These are phyloP conservation scores for Aspergillus pseudotamarii DNA, from an alignment of 2,329 filamentous ascomycete genomes.

Conservation along the genomic window DNA sequence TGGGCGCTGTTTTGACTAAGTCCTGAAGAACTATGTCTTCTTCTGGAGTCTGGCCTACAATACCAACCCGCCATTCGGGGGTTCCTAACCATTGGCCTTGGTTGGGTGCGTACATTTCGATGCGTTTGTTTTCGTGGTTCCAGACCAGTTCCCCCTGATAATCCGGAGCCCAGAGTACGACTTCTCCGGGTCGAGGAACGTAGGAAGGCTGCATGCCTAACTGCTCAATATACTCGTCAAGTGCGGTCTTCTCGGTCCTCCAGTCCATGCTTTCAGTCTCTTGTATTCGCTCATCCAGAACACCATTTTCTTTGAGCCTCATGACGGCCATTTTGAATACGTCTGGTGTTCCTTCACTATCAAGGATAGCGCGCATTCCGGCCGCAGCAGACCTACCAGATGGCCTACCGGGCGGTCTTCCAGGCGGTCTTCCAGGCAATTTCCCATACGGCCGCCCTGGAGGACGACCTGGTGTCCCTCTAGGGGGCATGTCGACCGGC, in stretches of 20 bases:
- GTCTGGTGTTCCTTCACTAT: slow-evolving; percentile 59
- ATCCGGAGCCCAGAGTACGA: slow-evolving; percentile 56
- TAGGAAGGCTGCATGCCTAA: slow-evolving; percentile 52
- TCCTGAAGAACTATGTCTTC: slow-evolving; percentile 50
- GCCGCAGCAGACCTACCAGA: slow-evolving; percentile 14
- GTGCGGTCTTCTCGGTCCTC: slow-evolving; percentile 51
- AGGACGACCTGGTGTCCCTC: neutral
- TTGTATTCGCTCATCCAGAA: slow-evolving; percentile 49
- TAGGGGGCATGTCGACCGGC: neutral
- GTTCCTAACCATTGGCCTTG: slow-evolving; percentile 36
- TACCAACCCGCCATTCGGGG: slow-evolving; percentile 60
- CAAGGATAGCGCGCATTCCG: slow-evolving; percentile 24
- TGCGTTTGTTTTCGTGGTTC: slow-evolving; percentile 31
- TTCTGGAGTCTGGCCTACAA: slow-evolving; percentile 56
- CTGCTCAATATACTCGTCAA: slow-evolving; percentile 47
- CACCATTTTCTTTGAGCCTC: slow-evolving; percentile 46
- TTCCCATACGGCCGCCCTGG: slow-evolving; percentile 7
- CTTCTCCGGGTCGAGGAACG: slow-evolving; percentile 58
- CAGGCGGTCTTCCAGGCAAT: slow-evolving; percentile 4
- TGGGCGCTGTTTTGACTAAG: slow-evolving; percentile 43
- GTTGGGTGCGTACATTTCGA: slow-evolving; percentile 38
- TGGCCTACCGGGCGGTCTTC: slow-evolving; percentile 17
- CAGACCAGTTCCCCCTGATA: slow-evolving; percentile 42
- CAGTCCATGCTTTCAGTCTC: slow-evolving; percentile 60
- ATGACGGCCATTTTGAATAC: slow-evolving; percentile 54